Conservation (phyloP, 192 early-diverging fungal genomes). For the Podila horticola region DNA sequence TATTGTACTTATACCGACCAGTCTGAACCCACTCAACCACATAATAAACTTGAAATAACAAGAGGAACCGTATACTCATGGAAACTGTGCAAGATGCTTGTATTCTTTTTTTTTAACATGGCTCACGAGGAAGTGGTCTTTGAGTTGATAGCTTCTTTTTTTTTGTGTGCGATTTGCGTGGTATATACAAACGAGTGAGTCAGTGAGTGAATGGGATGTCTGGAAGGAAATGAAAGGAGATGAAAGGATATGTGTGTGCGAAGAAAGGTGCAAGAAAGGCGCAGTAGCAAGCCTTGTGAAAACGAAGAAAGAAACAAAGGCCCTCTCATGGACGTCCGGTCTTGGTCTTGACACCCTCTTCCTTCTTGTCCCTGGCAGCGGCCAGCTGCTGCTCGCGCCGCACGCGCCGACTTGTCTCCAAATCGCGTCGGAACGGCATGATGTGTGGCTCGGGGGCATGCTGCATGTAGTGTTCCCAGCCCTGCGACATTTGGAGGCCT, state of each 20-base stretch:
- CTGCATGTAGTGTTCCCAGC: conserved; percentile 29
- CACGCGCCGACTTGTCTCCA: neutral
- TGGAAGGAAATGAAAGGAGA: neutral
- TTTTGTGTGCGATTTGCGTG: neutral
- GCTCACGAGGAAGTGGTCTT: neutral
- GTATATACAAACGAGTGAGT: conserved; percentile 1
- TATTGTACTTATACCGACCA: neutral
- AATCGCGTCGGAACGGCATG: conserved; percentile 27
- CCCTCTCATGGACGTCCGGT: too few species aligned
- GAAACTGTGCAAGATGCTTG: too few species aligned
- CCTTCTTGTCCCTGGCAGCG: neutral
- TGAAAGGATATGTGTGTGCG: neutral
- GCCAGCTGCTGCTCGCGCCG: neutral
- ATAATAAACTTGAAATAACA: neutral
- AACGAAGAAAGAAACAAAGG: too few species aligned
- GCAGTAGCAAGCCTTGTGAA: too few species aligned
- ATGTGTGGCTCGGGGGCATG: conserved; percentile 49
- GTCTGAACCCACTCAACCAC: neutral
- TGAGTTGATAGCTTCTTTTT: neutral
- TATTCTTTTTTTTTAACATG: neutral
- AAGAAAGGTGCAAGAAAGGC: neutral
- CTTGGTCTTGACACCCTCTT: neutral
- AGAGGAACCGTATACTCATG: neutral
- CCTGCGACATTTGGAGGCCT: conserved; percentile 25
- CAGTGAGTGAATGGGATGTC: neutral